Percentiles rank a stretch among this genome's conserved stretches.
These are phyloP conservation scores for Naganishia cerealis DNA, from an alignment of 1,284 basidiomycete genomes.

Conservation along the genomic window DNA sequence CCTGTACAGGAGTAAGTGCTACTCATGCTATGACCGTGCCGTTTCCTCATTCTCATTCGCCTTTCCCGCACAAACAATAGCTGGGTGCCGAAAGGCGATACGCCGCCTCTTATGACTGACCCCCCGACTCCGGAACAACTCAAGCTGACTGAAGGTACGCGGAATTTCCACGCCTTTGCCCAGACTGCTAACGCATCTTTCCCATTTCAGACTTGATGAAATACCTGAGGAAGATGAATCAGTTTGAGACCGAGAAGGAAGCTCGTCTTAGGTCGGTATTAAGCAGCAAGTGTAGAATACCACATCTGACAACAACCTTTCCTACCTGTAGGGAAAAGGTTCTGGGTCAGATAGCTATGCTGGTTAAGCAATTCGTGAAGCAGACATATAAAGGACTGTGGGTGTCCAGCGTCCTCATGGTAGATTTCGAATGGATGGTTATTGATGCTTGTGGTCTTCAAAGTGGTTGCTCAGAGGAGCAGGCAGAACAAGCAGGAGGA, in stretches of 20 bases:
- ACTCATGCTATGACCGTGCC: not conserved
- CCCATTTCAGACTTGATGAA: conserved; percentile 56
- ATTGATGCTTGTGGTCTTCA: not conserved
- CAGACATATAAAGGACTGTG: conserved; percentile 68
- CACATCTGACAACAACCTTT: conserved; percentile 12
- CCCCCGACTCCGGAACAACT: conserved; percentile 69
- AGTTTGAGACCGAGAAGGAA: conserved; percentile 88
- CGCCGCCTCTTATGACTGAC: conserved; percentile 83
- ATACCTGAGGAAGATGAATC: conserved; percentile 80
- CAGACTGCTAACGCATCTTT: not conserved
- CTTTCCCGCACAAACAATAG: not conserved
- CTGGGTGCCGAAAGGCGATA: conserved; percentile 56
- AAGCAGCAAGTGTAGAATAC: not conserved
- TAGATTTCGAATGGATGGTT: not conserved
- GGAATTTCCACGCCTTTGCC: not conserved
- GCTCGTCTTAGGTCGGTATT: conserved; percentile 75
- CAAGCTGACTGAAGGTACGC: conserved; percentile 71
- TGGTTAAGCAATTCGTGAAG: conserved; percentile 92
- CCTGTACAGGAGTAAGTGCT: conserved; percentile 18
- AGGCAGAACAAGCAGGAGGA: conserved; percentile 83
- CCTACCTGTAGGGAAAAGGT: conserved; percentile 75
- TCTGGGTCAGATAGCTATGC: conserved; percentile 80
- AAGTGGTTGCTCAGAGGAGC: conserved; percentile 76
- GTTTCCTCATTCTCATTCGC: not conserved
- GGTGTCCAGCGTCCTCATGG: not conserved